Base-by-base conservation (phyloP, 306 rosid species). In the Dryas alaskensis region DNA sequence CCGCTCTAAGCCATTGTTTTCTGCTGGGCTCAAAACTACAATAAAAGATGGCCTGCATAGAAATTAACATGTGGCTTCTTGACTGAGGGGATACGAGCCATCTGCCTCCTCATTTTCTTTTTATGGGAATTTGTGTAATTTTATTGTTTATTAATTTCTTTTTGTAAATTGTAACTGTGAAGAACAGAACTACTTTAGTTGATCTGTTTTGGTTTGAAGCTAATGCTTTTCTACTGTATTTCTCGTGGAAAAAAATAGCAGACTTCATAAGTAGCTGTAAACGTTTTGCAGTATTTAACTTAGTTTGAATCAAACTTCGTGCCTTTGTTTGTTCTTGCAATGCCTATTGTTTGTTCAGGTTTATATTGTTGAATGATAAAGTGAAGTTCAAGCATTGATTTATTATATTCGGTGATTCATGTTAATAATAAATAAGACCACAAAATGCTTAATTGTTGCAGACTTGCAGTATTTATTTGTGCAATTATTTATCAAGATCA, bases 161-260 rank as follows among this genome's bases (percentile, higher is more conserved):
- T 19, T 12, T 71, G 65, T 71, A 71, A 57, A 57, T 58, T 71
- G 65, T 8, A 12, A 43, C 43, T 42, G 19, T 55, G 50, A 53
- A n/a, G 50, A 54, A n/a, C 19, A 25, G 42, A 39, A 12, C 50
- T 40, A 63, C n/a, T 54, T 13, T 52, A 10, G 51, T 54, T 22
- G 16, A 44, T 3, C 45, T 12, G 75, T 25, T 43, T 4, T 25
- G 54, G n/a, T 39, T 19, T 42, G 40, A 17, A 17, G 17, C 10
- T 40, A 17, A 16, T 40, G 17, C 10, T 40, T 1, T 48, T 48
- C 13, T 8, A 7, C 13, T 48, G 11, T 12, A 0, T 8, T 39
- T 62, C 3, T 9, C 3, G 37, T 62, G 49, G 13, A n/a, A 4
- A 52, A 43, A 14, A 13, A 62, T 10, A 2, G 48, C 12, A 40